phyloP scores from a whole-genome alignment of 2,329 filamentous ascomycete genomes.

The Gyromitra esculenta region DNA sequence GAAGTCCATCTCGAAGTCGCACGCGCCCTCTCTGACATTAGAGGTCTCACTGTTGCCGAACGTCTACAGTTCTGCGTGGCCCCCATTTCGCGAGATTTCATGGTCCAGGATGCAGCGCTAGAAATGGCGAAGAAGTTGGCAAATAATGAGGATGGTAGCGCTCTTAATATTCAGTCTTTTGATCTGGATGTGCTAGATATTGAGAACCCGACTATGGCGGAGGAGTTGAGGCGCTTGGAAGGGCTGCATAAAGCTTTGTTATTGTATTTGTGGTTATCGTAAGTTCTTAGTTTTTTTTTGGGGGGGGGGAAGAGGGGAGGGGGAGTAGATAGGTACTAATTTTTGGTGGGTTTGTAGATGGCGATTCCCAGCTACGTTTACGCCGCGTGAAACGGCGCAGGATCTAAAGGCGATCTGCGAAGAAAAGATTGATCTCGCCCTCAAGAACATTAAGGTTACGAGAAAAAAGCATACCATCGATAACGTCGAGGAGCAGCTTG shows the following conservation, averaged over 20 bases:
- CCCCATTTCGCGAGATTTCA: constrained; percentile 70
- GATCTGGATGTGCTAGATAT: constrained; percentile 77
- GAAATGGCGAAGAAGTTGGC: constrained; percentile 69
- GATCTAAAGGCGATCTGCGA: constrained; percentile 52
- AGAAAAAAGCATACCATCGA: constrained; percentile 16
- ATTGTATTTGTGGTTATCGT: constrained; percentile 82
- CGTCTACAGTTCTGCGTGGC: constrained; percentile 78
- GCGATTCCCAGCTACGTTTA: constrained; percentile 52
- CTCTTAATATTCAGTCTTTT: constrained; percentile 76
- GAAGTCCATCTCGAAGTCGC: constrained; percentile 73
- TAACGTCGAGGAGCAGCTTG: neutral
- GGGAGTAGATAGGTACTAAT: neutral
- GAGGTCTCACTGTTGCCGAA: constrained; percentile 74
- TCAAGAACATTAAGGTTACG: constrained; percentile 44
- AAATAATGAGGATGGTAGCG: constrained; percentile 70
- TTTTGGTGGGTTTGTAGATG: constrained; percentile 30
- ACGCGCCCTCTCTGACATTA: constrained; percentile 76
- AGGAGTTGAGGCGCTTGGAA: constrained; percentile 77
- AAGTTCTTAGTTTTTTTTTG: neutral
- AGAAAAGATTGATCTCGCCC: constrained; percentile 36
- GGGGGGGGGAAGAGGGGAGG: neutral
- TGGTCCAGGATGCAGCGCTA: constrained; percentile 52
- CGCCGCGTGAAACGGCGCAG: constrained; percentile 51
- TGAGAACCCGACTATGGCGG: constrained; percentile 60
- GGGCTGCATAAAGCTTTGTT: constrained; percentile 82